phyloP scores from a whole-genome alignment of 441 rosid species.

The Erodium trifolium region DNA sequence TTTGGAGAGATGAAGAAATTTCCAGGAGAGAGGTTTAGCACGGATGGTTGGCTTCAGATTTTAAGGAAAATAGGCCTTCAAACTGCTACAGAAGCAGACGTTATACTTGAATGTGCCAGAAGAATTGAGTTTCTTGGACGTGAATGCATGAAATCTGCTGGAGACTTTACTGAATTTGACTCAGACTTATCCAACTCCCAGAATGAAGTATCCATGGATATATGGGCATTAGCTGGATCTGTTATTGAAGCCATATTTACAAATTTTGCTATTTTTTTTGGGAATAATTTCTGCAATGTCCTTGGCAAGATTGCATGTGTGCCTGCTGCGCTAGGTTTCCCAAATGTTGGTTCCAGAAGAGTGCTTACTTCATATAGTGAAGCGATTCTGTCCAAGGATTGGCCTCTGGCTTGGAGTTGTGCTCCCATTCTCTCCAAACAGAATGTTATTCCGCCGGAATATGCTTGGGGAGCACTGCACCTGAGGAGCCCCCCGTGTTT shows the following conservation, averaged over 20 bases:
- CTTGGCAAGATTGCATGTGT: conserved; percentile 75
- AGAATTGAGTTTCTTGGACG: conserved; percentile 72
- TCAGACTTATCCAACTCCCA: conserved; percentile 32
- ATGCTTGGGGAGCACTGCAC: conserved; percentile 76
- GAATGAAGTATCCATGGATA: conserved; percentile 60
- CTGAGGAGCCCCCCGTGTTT: conserved; percentile 88
- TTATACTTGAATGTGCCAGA: conserved; percentile 87
- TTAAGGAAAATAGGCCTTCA: conserved; percentile 79
- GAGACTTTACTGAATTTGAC: conserved; percentile 57
- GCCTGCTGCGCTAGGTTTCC: conserved; percentile 90
- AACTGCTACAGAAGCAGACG: conserved; percentile 68
- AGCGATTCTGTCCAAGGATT: conserved; percentile 72
- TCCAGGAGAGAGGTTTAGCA: conserved; percentile 93
- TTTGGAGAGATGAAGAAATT: conserved; percentile 77
- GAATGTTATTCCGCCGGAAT: conserved; percentile 80
- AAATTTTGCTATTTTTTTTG: conserved; percentile 78
- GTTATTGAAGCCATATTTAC: conserved; percentile 76
- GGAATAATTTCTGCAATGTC: conserved; percentile 70
- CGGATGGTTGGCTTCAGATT: conserved; percentile 84
- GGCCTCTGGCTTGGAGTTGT: conserved; percentile 98
- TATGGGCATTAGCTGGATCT: conserved; percentile 82
- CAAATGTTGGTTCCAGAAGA: conserved; percentile 66
- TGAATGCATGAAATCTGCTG: conserved; percentile 44
- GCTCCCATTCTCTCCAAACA: conserved; percentile 78
- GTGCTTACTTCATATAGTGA: conserved; percentile 81